These are phyloP conservation scores for Acanthamoeba healyi DNA, from an alignment of 208 protist species.

Conservation along the genomic window DNA sequence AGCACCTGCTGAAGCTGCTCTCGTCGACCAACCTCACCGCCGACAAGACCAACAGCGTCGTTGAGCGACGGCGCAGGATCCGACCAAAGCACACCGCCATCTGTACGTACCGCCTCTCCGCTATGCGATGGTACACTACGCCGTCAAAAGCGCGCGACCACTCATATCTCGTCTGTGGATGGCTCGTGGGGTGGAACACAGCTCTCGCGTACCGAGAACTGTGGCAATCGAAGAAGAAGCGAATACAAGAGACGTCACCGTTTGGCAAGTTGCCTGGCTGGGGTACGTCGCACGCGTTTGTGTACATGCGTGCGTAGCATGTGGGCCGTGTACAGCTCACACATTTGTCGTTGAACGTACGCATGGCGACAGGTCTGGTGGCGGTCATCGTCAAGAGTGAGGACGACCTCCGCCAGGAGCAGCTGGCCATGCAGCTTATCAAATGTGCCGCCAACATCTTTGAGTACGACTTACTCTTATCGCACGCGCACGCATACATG, in stretches of 20 bases:
- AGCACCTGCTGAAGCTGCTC: conserved; percentile 29
- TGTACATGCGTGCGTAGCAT: not conserved
- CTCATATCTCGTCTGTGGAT: not conserved
- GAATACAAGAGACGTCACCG: conserved; percentile 54
- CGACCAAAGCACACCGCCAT: conserved; percentile 60
- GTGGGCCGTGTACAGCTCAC: not conserved
- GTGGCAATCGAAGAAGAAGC: conserved; percentile 57
- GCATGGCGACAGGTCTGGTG: not conserved
- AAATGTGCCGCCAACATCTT: conserved; percentile 55
- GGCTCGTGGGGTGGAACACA: not conserved
- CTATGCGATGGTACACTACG: not conserved
- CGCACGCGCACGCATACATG: too few relatives aligned
- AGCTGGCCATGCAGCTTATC: conserved; percentile 75
- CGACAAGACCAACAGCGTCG: not conserved
- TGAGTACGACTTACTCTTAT: too few relatives aligned
- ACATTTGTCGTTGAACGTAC: not conserved
- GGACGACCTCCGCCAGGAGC: conserved; percentile 77
- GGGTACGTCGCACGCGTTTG: not conserved
- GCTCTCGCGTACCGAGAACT: conserved; percentile 69
- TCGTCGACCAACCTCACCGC: not conserved
- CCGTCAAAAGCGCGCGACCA: not conserved
- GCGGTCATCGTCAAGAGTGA: conserved; percentile 68
- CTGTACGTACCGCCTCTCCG: not conserved
- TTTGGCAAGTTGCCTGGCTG: conserved; percentile 59
- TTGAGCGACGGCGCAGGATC: not conserved